Evolutionary conservation across 768 basidiomycete species (phyloP), one percentile per base, ranked within the genome.

Genomic region (Macrolepiota fuliginosa): DNA sequence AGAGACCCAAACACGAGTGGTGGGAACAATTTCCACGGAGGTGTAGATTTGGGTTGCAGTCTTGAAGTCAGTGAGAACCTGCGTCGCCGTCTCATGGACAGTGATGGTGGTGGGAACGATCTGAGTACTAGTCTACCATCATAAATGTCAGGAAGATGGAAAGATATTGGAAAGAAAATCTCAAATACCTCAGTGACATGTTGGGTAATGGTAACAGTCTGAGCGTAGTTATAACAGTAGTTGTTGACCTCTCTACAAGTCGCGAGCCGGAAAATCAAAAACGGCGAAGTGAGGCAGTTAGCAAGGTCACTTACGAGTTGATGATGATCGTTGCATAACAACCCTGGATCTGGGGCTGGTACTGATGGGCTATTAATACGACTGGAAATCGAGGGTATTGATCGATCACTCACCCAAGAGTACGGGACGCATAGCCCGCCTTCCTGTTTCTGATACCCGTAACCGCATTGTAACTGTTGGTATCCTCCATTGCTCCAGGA

Each of bases 291-390:
- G 40, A 29, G 19, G 29, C n/a, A 59, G 47, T 36, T 6, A 45
- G 32, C 54, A 40, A 24, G 57, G 68, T 45, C 47, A 67, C 68
- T 69, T 65, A 68, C 66, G 74, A 65, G 64, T 76, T 84, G 75
- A 89, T 87, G 71, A 88, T 85, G 62, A 82, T 84, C 22, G 82
- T 83, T 52, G 81, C 85, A 66, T 89, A 88, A 73, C 89, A 89
- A 53, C 85, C 85, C 52, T 74, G 63, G 25, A 74, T 68, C 54
- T 75, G 71, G 22, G 68, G 66, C 40, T 67, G 75, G 67, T 77
- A 81, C 78, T 82, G 55, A 3, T 57, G 11, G 27, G 53, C 36
- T 37, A 57, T 63, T 37, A 59, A 47, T 55, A 36, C 47, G 57
- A 36, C 27, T 13, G 50, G 57, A 39, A 49, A 45, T 24, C 37